These are phyloP conservation scores for Clitocybe nebularis DNA, from an alignment of 1,284 basidiomycete genomes.

Conservation along the genomic window DNA sequence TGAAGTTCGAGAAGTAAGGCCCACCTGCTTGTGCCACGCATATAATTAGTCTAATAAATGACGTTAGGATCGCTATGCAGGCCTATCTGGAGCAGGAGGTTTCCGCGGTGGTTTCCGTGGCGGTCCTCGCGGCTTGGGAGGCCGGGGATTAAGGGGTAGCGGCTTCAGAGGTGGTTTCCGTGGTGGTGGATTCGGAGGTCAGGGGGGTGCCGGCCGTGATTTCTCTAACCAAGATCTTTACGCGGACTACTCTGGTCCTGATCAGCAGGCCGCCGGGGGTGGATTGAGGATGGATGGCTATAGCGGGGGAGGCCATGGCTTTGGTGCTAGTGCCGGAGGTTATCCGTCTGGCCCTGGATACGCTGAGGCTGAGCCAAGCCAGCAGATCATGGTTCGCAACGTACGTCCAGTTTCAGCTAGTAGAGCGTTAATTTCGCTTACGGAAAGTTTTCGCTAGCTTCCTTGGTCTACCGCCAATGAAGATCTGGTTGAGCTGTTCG, in stretches of 20 bases:
- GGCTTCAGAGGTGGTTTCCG: slow-evolving; percentile 62
- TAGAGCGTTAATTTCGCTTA: not conserved
- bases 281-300: slow-evolving; percentile 48
- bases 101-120: slow-evolving; percentile 48
- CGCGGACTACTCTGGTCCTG: slow-evolving; percentile 78
- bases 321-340: slow-evolving; percentile 26
- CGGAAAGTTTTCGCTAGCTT: slow-evolving; percentile 48
- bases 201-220: slow-evolving; percentile 52
- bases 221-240: slow-evolving; percentile 79
- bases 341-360: slow-evolving; percentile 29
- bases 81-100: slow-evolving; percentile 63
- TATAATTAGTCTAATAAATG: slow-evolving; percentile 8
- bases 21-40: slow-evolving; percentile 4
- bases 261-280: slow-evolving; percentile 50
- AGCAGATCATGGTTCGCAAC: slow-evolving; percentile 97
- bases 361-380: slow-evolving; percentile 74
- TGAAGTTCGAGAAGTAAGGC: slow-evolving; percentile 88
- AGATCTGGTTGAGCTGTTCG: slow-evolving; percentile 95
- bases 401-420: slow-evolving; percentile 47
- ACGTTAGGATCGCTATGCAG: slow-evolving; percentile 81
- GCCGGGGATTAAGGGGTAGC: slow-evolving; percentile 49
- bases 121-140: slow-evolving; percentile 35
- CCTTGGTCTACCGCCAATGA: slow-evolving; percentile 99
- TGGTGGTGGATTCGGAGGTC: slow-evolving; percentile 52
- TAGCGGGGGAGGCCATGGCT: slow-evolving; percentile 23